Evolutionary conservation across 495 filamentous ascomycete genomes (phyloP), one percentile per base, ranked within the genome.

Genomic region (Tuber borchii): DNA sequence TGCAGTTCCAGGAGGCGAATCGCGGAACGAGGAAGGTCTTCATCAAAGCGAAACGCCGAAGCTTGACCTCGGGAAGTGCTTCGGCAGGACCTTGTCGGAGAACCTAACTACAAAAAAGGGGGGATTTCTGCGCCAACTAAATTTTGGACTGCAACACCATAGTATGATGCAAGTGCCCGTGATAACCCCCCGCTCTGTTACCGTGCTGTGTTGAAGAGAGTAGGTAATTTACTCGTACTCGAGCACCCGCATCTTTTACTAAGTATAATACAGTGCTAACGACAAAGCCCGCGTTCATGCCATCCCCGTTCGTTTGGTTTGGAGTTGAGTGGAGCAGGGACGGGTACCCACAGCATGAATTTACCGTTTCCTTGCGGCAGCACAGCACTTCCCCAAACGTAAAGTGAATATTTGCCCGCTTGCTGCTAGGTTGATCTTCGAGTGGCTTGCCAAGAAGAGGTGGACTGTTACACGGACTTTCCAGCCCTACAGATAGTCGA

Each of bases 41-140:
- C 56, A 65, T 65, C 26, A 65, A 34, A 12, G n/a, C n/a, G 56
- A 65, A n/a, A 65, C 56, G 26, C 26, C 56, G 31, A 65, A 65
- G 56, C 56, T 65, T 34, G 26, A 65, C 56, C 56, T 65, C 56
- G 56, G 56, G 56, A 65, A 65, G 56, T 65, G 26, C 17, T 65
- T 65, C 26, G 26, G 56, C 2, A 65, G 26, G 56, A 65, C 8
- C 34, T 65, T 65, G 56, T 65, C 26, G 56, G 56, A 65, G 56
- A 65, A 65, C 26, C 12, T 26, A 16, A 65, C 56, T 65, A 6
- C 26, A 17, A 65, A 65, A 6, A 34, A 34, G 56, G 56, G 56
- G 26, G 10, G n/a, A 0, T 31, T 65, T 65, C 26, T 31, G n/a
- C 26, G 2, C 56, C 56, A 65, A 65, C 56, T 65, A 65, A 65